Conservation (phyloP, 2,329 filamentous ascomycete genomes). For the Orbilia javanica region DNA sequence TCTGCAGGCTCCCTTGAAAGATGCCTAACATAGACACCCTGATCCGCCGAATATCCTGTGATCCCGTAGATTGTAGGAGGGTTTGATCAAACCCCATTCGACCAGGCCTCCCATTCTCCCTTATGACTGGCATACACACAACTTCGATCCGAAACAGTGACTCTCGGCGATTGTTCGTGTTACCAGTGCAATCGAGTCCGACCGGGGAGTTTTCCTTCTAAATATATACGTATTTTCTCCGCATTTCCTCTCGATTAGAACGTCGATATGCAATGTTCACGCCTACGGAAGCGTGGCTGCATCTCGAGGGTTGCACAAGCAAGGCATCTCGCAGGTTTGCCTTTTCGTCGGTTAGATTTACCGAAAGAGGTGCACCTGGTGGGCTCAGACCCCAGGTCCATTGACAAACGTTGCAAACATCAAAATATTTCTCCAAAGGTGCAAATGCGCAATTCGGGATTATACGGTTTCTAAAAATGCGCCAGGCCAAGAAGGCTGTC, state of each 20-base stretch:
- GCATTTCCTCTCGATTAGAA: slow-evolving; percentile 11
- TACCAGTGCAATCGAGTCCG: not conserved
- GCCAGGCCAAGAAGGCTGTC: not conserved
- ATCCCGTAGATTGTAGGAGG: slow-evolving; percentile 18
- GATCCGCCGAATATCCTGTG: slow-evolving; percentile 20
- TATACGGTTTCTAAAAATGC: slow-evolving; percentile 3
- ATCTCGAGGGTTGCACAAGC: slow-evolving; percentile 11
- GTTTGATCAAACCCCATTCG: slow-evolving; percentile 1
- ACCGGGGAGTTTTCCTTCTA: not conserved
- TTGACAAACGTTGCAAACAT: not conserved
- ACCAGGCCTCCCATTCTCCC: not conserved
- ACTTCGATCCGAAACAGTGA: not conserved
- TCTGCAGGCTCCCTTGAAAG: slow-evolving; percentile 22
- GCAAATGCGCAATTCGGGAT: slow-evolving; percentile 9
- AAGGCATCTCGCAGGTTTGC: slow-evolving; percentile 28
- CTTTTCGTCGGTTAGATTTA: slow-evolving; percentile 33
- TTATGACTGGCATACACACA: not conserved
- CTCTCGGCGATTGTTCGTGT: not conserved
- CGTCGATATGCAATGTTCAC: slow-evolving; percentile 5
- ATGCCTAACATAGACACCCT: slow-evolving; percentile 2
- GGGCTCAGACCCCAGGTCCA: not conserved
- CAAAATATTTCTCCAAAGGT: not conserved
- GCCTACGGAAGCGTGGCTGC: not conserved
- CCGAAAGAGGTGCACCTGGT: slow-evolving; percentile 7
- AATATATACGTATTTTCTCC: slow-evolving; percentile 23